Conservation (phyloP, 768 basidiomycete genomes). For the Ephemerocybe angulata region DNA sequence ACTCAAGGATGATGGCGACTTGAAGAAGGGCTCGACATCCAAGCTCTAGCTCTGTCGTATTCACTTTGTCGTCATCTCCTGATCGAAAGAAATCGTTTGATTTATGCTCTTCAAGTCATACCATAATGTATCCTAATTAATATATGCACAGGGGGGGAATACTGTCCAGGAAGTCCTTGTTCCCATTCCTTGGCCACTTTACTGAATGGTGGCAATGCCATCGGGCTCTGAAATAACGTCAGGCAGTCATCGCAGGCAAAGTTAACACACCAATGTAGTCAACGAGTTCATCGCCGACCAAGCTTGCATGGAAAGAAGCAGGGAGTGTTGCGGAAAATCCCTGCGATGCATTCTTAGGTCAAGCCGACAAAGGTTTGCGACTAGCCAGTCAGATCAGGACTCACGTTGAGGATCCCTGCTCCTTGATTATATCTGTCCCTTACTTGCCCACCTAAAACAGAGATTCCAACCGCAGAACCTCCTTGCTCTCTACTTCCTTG, state of each 20-base stretch:
- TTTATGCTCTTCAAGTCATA: no score
- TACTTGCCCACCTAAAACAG: background rate
- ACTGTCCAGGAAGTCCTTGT: no score
- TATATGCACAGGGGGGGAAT: no score
- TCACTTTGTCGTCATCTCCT: no score
- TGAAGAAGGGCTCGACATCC: conserved; percentile 17
- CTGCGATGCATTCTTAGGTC: background rate
- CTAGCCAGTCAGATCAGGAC: no score
- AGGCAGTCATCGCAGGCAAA: background rate
- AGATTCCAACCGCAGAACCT: no score
- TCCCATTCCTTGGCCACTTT: no score
- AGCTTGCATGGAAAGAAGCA: background rate
- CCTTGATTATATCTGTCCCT: background rate
- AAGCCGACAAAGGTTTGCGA: background rate
- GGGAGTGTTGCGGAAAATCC: background rate
- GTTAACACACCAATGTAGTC: background rate
- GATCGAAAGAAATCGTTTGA: no score
- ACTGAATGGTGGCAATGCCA: background rate
- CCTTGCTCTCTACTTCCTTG: background rate
- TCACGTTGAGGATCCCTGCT: background rate
- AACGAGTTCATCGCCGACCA: background rate
- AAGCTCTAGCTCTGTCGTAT: conserved; percentile 7
- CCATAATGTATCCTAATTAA: no score
- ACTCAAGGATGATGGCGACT: conserved; percentile 1
- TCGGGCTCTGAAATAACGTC: background rate